These are phyloP conservation scores for Umbelopsis vinacea DNA, from an alignment of 192 early-diverging fungal species.

Conservation along the genomic window DNA sequence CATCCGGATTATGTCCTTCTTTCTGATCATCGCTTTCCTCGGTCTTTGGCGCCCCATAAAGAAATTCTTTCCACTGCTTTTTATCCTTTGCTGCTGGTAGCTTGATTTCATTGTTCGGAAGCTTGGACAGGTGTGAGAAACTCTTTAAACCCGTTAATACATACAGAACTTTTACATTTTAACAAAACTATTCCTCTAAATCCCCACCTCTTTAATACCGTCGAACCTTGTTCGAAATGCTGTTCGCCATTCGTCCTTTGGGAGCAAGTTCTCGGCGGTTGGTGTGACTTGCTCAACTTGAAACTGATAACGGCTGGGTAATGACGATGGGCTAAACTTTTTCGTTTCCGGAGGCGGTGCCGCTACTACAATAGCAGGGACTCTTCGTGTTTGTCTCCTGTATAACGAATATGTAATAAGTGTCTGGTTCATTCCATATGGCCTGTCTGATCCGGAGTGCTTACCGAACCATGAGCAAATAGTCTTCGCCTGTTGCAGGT, in stretches of 20 bases:
- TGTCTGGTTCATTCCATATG: background rate
- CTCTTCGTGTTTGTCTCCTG: slow-evolving; percentile 14
- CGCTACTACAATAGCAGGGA: slow-evolving; percentile 7
- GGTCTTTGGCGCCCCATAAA: slow-evolving; percentile 1
- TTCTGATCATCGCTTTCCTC: background rate
- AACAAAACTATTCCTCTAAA: background rate
- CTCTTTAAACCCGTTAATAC: background rate
- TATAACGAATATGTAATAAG: background rate
- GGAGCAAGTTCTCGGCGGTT: background rate
- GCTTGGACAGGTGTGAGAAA: slow-evolving; percentile 1
- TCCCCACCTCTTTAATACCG: background rate
- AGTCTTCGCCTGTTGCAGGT: slow-evolving; percentile 37
- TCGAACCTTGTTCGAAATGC: slow-evolving; percentile 9
- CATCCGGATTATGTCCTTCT: background rate
- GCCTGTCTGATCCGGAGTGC: background rate
- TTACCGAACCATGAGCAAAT: slow-evolving; percentile 37
- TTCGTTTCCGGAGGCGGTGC: background rate
- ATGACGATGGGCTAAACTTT: background rate
- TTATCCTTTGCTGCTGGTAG: slow-evolving; percentile 3
- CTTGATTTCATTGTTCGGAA: background rate
- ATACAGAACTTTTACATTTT: background rate
- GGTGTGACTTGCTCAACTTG: background rate
- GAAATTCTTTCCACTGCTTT: slow-evolving; percentile 10
- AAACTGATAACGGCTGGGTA: slow-evolving; percentile 10
- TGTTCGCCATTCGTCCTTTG: slow-evolving; percentile 15